Evolutionary conservation across 2,329 filamentous ascomycete species (phyloP).

Genomic region (Venturiaceae sp.): DNA sequence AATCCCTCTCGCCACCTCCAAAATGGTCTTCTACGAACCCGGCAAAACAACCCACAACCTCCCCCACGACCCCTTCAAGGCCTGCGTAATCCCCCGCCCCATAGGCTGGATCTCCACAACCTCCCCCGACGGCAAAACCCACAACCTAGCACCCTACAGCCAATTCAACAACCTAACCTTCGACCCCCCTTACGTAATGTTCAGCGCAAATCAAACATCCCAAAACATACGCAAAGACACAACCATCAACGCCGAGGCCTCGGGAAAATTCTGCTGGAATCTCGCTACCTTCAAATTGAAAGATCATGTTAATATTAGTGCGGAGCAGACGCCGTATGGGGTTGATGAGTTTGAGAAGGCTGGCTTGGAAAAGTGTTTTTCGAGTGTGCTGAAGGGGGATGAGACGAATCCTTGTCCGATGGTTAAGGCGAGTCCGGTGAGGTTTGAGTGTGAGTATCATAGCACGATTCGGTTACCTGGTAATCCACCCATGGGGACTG

Average conservation of each 20-base stretch:
- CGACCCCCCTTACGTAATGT: slow-evolving; percentile 54
- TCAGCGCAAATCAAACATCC: slow-evolving; percentile 47
- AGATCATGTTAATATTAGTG: slow-evolving; percentile 45
- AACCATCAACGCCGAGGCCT: slow-evolving; percentile 45
- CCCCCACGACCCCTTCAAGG: slow-evolving; percentile 47
- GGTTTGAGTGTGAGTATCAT: slow-evolving; percentile 50
- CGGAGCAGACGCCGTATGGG: slow-evolving; percentile 37
- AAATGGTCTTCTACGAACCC: slow-evolving; percentile 41
- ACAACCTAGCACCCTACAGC: slow-evolving; percentile 51
- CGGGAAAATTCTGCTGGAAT: slow-evolving; percentile 50
- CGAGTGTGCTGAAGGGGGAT: slow-evolving; percentile 13
- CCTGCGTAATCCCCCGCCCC: slow-evolving; percentile 50
- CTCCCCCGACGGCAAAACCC: slow-evolving; percentile 28
- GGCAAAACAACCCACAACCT: slow-evolving; percentile 42
- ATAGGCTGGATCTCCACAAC: slow-evolving; percentile 55
- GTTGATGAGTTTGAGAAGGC: slow-evolving; percentile 47
- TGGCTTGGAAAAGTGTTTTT: slow-evolving; percentile 38
- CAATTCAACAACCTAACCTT: slow-evolving; percentile 57
- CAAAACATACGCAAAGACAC: slow-evolving; percentile 43
- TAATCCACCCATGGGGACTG: slow-evolving; percentile 46
- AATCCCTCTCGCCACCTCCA: background rate
- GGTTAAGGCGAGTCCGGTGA: slow-evolving; percentile 44
- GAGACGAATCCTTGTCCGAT: slow-evolving; percentile 31
- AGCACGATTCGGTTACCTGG: slow-evolving; percentile 45
- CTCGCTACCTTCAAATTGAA: slow-evolving; percentile 48